A percentile compares a stretch with the other conserved stretches of the same genome.
phyloP scores from a whole-genome alignment of 768 basidiomycete species.

The Macrocybe gigantea region DNA sequence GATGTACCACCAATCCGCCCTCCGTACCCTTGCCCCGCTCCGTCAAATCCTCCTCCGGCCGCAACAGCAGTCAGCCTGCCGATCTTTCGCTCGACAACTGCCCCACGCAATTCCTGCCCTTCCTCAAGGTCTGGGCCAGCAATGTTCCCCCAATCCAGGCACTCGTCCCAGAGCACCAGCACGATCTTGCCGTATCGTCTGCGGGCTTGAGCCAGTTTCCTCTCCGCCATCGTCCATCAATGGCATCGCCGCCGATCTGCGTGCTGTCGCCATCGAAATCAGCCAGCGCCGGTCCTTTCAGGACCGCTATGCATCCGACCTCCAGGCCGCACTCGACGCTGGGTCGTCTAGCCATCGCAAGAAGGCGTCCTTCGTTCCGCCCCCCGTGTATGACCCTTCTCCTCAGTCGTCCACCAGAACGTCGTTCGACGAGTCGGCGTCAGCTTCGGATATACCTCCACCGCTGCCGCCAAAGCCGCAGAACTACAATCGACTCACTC shows the following conservation, averaged over 20 bases:
- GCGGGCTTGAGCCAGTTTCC: constrained; percentile 47
- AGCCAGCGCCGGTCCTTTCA: constrained; percentile 82
- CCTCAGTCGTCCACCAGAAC: constrained; percentile 13
- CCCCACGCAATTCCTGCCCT: constrained; percentile 59
- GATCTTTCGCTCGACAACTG: constrained; percentile 66
- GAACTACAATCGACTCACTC: too few species aligned
- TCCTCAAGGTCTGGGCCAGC: constrained; percentile 69
- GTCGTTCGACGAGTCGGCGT: constrained; percentile 7
- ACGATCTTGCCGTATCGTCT: constrained; percentile 84
- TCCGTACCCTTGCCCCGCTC: constrained; percentile 72
- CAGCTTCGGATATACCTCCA: not conserved
- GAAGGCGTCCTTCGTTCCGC: constrained; percentile 65
- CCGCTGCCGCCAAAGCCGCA: too few species aligned
- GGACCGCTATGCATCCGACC: constrained; percentile 64
- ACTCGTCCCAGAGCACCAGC: constrained; percentile 59
- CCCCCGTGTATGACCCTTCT: constrained; percentile 53
- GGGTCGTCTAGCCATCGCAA: constrained; percentile 32
- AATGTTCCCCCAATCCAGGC: constrained; percentile 60
- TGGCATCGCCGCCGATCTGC: constrained; percentile 74
- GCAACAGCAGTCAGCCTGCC: constrained; percentile 27
- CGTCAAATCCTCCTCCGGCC: constrained; percentile 25
- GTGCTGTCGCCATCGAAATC: constrained; percentile 83
- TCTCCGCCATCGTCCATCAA: constrained; percentile 36
- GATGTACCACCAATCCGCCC: constrained; percentile 70
- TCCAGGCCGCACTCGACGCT: constrained; percentile 76